Conservation (phyloP, 768 basidiomycete species). For the Psilocybe cyanescens region DNA sequence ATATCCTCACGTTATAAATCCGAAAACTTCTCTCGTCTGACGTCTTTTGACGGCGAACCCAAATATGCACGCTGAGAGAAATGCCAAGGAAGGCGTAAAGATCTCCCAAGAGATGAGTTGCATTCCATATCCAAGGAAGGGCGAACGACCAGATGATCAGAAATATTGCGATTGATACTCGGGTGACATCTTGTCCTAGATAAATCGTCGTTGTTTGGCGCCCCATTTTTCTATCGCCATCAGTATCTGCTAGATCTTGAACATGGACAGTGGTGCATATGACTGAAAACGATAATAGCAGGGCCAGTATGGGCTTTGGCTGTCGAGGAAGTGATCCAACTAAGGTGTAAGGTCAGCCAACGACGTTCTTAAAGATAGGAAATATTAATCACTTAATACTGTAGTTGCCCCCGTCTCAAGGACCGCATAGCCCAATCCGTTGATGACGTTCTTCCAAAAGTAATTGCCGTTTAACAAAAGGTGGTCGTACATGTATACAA, state of each 20-base stretch:
- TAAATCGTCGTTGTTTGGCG: background rate
- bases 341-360: background rate
- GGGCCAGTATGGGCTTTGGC: background rate
- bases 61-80: no score
- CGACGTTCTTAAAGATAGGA: background rate
- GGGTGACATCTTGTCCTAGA: no score
- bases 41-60: no score
- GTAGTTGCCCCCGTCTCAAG: background rate
- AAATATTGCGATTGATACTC: no score
- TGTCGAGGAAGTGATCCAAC: background rate
- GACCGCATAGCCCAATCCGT: background rate
- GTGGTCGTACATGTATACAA: background rate
- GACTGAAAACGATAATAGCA: background rate
- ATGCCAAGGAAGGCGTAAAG: no score
- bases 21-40: no score
- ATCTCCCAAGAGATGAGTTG: no score
- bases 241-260: conserved; percentile 1
- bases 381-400: background rate
- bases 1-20: no score
- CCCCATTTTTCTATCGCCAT: background rate
- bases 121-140: no score
- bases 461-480: background rate
- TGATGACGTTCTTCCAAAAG: background rate
- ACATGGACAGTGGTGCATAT: background rate
- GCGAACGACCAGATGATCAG: no score